These are phyloP conservation scores for Lagenidium giganteum DNA, from an alignment of 352 stramenopile species.

Conservation along the genomic window DNA sequence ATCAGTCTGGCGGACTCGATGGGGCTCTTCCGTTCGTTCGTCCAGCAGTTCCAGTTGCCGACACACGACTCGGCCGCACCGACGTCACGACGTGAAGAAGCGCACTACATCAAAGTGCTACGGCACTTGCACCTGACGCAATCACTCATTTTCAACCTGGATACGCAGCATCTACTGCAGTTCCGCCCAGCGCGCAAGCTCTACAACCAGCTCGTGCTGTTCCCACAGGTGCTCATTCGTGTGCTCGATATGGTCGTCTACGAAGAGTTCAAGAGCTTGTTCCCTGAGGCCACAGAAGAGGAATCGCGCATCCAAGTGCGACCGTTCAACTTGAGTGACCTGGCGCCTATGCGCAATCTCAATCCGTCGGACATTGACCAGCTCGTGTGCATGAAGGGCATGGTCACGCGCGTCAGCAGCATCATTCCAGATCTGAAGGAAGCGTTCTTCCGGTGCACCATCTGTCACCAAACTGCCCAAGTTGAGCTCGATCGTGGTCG, in stretches of 20 bases:
- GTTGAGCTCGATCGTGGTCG: slow-evolving; percentile 94
- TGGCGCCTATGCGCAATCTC: slow-evolving; percentile 94
- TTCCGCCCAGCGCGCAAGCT: slow-evolving; percentile 79
- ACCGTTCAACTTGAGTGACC: slow-evolving; percentile 93
- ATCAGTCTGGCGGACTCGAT: slow-evolving; percentile 92
- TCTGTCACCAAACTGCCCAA: slow-evolving; percentile 89
- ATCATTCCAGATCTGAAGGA: slow-evolving; percentile 99
- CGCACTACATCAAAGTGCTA: slow-evolving; percentile 79
- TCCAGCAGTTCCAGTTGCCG: slow-evolving; percentile 75
- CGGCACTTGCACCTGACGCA: slow-evolving; percentile 74
- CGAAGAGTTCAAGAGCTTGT: slow-evolving; percentile 81
- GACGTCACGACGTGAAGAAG: slow-evolving; percentile 26
- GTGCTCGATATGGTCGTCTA: slow-evolving; percentile 96
- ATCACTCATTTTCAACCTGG: slow-evolving; percentile 86
- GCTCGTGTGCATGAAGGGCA: slow-evolving; percentile 95
- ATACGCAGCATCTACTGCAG: slow-evolving; percentile 88
- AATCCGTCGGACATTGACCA: slow-evolving; percentile 97
- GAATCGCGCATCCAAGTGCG: slow-evolving; percentile 90
- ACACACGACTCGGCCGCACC: slow-evolving; percentile 16
- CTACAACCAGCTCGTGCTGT: slow-evolving; percentile 96
- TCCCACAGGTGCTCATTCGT: slow-evolving; percentile 93
- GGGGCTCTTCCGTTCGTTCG: slow-evolving; percentile 84
- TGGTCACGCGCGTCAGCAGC: slow-evolving; percentile 96
- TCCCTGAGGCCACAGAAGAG: slow-evolving; percentile 42
- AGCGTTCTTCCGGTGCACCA: slow-evolving; percentile 94